Conservation (phyloP, 495 filamentous ascomycete genomes). For the Neurospora sp. region DNA sequence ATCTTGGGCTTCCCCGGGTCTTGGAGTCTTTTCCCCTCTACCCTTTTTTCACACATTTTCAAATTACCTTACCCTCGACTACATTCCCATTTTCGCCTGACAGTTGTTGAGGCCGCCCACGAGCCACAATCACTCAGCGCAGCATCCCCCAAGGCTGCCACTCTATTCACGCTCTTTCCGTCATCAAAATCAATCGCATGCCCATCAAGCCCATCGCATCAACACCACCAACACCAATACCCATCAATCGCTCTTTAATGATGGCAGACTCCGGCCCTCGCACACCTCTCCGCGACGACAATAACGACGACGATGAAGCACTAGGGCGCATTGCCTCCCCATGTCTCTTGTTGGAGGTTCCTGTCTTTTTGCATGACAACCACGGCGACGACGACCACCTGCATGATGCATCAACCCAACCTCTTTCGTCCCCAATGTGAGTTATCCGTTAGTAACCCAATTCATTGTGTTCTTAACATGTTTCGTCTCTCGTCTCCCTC, state of each 20-base stretch:
- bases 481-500: background rate
- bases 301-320: slow-evolving; percentile 2
- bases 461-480: background rate
- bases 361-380: background rate
- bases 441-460: background rate
- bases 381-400: background rate
- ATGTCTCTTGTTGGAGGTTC: background rate
- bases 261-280: background rate
- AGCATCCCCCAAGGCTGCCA: background rate
- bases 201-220: background rate
- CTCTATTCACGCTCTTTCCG: background rate
- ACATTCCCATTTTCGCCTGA: too few species aligned
- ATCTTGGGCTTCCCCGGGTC: too few species aligned
- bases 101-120: too few species aligned
- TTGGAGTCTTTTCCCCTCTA: too few species aligned
- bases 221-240: too few species aligned
- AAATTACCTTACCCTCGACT: too few species aligned
- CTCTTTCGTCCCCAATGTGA: background rate
- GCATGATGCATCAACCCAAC: background rate
- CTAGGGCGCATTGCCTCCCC: background rate
- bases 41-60: background rate
- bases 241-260: background rate
- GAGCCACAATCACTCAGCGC: too few species aligned
- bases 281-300: background rate
- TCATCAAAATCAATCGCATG: background rate